A percentile compares a stretch with the other conserved stretches of the same genome.
Evolutionary conservation across 2,329 filamentous ascomycete species (phyloP).

Genomic region (Fusarium camptoceras): DNA sequence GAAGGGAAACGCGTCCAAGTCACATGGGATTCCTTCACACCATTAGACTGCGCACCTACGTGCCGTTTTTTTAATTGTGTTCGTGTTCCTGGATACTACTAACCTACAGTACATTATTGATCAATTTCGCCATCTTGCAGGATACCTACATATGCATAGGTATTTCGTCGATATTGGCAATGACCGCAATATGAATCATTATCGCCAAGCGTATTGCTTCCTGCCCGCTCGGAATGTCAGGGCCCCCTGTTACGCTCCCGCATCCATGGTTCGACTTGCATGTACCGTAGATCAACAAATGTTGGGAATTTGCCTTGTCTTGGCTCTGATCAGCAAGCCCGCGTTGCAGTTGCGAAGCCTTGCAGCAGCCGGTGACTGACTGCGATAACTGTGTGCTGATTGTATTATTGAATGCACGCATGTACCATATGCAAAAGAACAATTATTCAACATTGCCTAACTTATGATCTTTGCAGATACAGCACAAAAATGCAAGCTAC

Average conservation of each 20-base stretch:
- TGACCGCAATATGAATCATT: conserved; percentile 7
- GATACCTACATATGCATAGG: background rate
- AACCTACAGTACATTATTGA: background rate
- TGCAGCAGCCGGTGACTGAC: background rate
- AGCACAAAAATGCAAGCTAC: background rate
- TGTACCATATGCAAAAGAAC: background rate
- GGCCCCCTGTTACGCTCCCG: conserved; percentile 34
- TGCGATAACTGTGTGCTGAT: background rate
- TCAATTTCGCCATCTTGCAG: background rate
- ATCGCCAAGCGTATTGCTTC: conserved; percentile 8
- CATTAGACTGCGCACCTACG: background rate
- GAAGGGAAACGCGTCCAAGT: background rate
- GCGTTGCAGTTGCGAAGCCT: background rate
- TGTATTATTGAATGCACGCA: background rate
- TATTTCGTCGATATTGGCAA: background rate
- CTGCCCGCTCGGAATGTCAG: conserved; percentile 18
- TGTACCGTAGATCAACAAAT: conserved; percentile 33
- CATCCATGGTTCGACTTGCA: conserved; percentile 34
- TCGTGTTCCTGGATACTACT: background rate
- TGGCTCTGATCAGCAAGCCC: conserved; percentile 12
- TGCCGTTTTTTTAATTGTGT: background rate
- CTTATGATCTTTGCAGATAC: background rate
- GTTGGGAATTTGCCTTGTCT: conserved; percentile 24
- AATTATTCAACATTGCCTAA: background rate
- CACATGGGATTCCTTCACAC: background rate